Evolutionary conservation across 108 stramenopile genomes (phyloP).

Genomic region (Mayamaea pseudoterrestris): DNA sequence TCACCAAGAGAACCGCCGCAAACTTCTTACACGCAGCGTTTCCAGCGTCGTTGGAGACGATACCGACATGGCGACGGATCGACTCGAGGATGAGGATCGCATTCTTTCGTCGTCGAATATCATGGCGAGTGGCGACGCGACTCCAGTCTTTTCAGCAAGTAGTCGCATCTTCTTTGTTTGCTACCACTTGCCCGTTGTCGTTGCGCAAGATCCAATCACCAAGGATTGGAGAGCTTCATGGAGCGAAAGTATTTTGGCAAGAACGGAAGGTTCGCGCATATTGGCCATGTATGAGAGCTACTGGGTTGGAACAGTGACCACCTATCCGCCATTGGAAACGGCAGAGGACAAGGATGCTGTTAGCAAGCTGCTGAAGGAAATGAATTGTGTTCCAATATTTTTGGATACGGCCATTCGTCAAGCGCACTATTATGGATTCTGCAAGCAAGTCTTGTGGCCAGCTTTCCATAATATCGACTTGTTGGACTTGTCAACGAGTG

Average conservation of each 20-base stretch:
- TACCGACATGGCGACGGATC: not conserved
- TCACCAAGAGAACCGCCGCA: slow-evolving; percentile 13
- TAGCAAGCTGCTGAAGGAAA: slow-evolving; percentile 43
- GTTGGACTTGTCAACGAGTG: slow-evolving; percentile 64
- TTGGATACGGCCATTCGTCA: slow-evolving; percentile 41
- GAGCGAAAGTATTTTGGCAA: slow-evolving; percentile 91
- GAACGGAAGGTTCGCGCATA: slow-evolving; percentile 70
- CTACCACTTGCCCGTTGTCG: slow-evolving; percentile 91
- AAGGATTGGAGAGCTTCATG: slow-evolving; percentile 78
- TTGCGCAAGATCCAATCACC: slow-evolving; percentile 39
- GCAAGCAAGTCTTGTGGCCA: slow-evolving; percentile 97
- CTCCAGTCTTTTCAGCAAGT: slow-evolving; percentile 5
- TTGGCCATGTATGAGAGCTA: slow-evolving; percentile 51
- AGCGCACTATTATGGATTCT: slow-evolving; percentile 89
- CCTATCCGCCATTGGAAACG: slow-evolving; percentile 38
- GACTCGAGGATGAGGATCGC: too few species aligned
- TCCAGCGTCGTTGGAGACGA: not conserved
- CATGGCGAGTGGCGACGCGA: slow-evolving; percentile 5
- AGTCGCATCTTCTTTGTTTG: slow-evolving; percentile 84
- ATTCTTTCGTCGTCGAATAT: too few species aligned
- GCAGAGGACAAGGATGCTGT: slow-evolving; percentile 72
- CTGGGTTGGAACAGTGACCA: slow-evolving; percentile 92
- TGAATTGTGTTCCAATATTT: slow-evolving; percentile 95
- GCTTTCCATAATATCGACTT: slow-evolving; percentile 96
- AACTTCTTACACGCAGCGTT: not conserved